These are phyloP conservation scores for Chara braunii DNA, from an alignment of 139 green algal species.

Conservation along the genomic window DNA sequence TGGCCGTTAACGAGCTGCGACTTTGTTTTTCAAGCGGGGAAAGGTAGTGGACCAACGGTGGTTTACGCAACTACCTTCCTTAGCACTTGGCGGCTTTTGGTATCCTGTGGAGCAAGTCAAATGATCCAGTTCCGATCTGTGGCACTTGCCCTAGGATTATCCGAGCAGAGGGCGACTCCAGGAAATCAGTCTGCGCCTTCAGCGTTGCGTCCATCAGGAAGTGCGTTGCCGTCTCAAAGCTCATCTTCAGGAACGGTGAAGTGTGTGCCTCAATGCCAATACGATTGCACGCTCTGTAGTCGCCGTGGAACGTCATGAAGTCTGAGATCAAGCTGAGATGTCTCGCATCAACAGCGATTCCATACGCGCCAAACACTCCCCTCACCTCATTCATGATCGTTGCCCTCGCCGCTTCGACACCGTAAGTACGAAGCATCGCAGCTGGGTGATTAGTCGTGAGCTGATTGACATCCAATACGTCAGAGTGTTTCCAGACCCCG, in stretches of 20 bases:
- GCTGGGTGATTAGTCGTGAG: constrained; percentile 81
- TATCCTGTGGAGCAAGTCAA: constrained; percentile 44
- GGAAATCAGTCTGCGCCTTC: constrained; percentile 44
- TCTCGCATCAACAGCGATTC: constrained; percentile 87
- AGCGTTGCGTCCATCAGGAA: constrained; percentile 89
- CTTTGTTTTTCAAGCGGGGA: too few relatives aligned
- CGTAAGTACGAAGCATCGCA: constrained; percentile 68
- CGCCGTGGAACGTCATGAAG: constrained; percentile 90
- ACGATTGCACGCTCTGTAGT: constrained; percentile 67
- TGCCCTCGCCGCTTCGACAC: constrained; percentile 87
- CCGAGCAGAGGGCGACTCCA: constrained; percentile 38
- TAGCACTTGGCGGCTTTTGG: too few relatives aligned
- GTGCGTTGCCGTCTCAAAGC: constrained; percentile 88
- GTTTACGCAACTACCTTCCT: too few relatives aligned
- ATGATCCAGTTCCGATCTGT: constrained; percentile 41
- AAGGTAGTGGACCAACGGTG: too few relatives aligned
- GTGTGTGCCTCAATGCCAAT: constrained; percentile 78
- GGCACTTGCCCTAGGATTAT: constrained; percentile 43
- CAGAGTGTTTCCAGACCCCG: constrained; percentile 13
- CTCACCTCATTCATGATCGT: constrained; percentile 75
- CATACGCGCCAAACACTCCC: constrained; percentile 90
- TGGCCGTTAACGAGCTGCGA: too few relatives aligned
- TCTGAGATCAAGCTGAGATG: constrained; percentile 91
- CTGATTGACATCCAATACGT: constrained; percentile 60
- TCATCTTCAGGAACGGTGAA: constrained; percentile 77